Base-by-base conservation (phyloP, 2,329 filamentous ascomycete species). In the Davidsoniella virescens region DNA sequence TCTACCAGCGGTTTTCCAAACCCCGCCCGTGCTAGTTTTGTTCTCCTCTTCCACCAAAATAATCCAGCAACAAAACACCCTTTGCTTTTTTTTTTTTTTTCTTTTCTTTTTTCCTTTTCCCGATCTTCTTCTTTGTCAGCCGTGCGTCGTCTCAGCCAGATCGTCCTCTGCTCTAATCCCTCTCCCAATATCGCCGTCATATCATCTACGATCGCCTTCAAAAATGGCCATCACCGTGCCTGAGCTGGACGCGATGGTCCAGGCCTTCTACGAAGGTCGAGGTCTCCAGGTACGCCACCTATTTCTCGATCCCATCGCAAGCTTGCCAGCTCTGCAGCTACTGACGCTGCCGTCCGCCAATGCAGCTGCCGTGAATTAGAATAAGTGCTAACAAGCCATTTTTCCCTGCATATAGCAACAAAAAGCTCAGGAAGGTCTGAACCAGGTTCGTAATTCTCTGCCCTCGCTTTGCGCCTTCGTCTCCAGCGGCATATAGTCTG, bases 181-280 rank as follows among this genome's bases (percentile, higher is more conserved):
- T 45, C 44, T 9, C 16, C 46, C 44, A 36, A 47, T 29, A 25
- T 12, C 47, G 43, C 36, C 46, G 47, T 49, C 47, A 41, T 50
- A 46, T 44, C 48, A 44, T 49, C 44, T 36, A 23, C 33, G 42
- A 60, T 59, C 59, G 59, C 70, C 51, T 42, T 16, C 38, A 53
- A 47, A 64, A 66, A 82, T 82, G 78, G 71, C 78, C 65, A 71
- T 77, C 64, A 72, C 84, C 62, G 90, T 98, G 68, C 80, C 84
- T 67, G 92, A 98, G 79, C 80, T 98, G 72, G 92, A 98, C 78
- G 82, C 75, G 67, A 92, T 87, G 58, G 90, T 96, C 75, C 88
- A 85, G 66, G 80, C 86, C 71, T 96, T 98, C 70, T 98, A 94
- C 64, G 90, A 96, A 71, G 88, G 88, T 65, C 84, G 90, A 67